Evolutionary conservation across 371 early-diverging fungal species (phyloP).

Genomic region (Neoconidiobolus thromboides): DNA sequence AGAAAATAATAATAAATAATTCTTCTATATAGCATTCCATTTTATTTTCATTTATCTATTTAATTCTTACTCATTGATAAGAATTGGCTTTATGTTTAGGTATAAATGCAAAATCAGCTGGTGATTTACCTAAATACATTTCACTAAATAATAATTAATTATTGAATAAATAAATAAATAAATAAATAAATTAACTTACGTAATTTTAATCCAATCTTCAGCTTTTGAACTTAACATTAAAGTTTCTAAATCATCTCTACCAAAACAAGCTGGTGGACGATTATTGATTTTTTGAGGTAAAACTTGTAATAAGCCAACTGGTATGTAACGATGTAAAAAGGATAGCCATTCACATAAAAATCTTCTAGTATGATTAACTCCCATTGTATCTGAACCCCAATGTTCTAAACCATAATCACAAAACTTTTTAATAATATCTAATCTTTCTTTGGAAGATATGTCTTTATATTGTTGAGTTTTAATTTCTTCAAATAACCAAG

Average conservation of each 20-base stretch:
- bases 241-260: constrained; percentile 85
- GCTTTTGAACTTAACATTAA: constrained; percentile 68
- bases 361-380: constrained; percentile 65
- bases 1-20: too few relatives aligned
- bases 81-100: constrained; percentile 89
- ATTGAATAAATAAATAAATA: not conserved
- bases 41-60: too few relatives aligned
- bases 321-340: constrained; percentile 60
- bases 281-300: constrained; percentile 83
- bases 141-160: constrained; percentile 22
- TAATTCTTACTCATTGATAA: constrained; percentile 13
- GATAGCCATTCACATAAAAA: constrained; percentile 90
- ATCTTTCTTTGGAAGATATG: constrained; percentile 73
- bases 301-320: constrained; percentile 80
- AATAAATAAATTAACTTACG: constrained; percentile 10
- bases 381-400: constrained; percentile 86
- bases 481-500: constrained; percentile 95
- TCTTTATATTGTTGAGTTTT: constrained; percentile 72
- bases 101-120: constrained; percentile 64
- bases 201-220: constrained; percentile 79
- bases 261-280: constrained; percentile 67
- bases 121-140: constrained; percentile 63
- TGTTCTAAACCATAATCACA: constrained; percentile 76
- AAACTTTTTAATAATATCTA: constrained; percentile 74
- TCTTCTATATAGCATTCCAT: too few relatives aligned